These are phyloP conservation scores for Candida pseudofarinosa DNA, from an alignment of 805 yeast genomes.

Conservation along the genomic window DNA sequence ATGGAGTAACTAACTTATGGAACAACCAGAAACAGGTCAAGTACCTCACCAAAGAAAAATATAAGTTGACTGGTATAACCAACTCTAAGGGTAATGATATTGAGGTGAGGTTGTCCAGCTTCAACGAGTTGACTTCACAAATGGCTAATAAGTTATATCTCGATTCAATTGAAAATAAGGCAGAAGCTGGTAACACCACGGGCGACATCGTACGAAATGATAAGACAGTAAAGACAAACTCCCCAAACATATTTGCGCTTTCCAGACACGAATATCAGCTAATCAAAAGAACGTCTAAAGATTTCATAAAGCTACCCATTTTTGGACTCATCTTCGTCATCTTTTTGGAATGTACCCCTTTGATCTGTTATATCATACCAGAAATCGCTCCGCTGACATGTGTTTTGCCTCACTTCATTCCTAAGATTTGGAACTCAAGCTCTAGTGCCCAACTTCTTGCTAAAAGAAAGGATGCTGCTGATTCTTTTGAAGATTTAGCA, in stretches of 20 bases:
- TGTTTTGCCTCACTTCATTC: conserved; percentile 44
- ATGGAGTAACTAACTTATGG: conserved; percentile 58
- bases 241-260: conserved; percentile 29
- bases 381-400: conserved; percentile 58
- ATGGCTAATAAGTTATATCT: conserved; percentile 34
- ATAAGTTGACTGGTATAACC: conserved; percentile 16
- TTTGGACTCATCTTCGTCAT: conserved; percentile 45
- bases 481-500: conserved; percentile 21
- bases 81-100: conserved; percentile 21
- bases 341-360: conserved; percentile 53
- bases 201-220: conserved; percentile 18
- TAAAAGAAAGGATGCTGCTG: conserved; percentile 2
- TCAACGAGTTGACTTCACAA: conserved; percentile 30
- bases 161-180: conserved; percentile 32
- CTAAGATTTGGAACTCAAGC: conserved; percentile 28
- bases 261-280: conserved; percentile 49
- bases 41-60: conserved; percentile 13
- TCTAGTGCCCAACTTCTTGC: conserved; percentile 10
- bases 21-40: conserved; percentile 26
- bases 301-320: conserved; percentile 49
- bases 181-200: conserved; percentile 13
- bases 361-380: conserved; percentile 50
- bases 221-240: conserved; percentile 5
- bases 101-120: conserved; percentile 27
- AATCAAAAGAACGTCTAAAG: conserved; percentile 46